Conservation (phyloP, 1,284 basidiomycete species). For the Ceratobasidium sp. region DNA sequence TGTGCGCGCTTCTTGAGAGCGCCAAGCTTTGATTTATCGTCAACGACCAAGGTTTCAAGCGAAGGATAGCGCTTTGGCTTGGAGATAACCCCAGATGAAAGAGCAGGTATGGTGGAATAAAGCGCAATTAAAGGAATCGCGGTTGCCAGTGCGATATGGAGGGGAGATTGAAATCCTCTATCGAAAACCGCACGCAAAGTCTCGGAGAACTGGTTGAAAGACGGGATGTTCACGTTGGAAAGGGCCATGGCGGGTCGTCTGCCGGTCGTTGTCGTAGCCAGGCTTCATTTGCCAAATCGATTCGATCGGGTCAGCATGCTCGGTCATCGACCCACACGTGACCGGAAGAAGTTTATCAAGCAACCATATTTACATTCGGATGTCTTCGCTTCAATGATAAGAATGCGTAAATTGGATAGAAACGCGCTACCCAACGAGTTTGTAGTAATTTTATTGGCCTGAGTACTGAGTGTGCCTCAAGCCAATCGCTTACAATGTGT, state of each 20-base stretch:
- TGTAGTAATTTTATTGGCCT: neutral
- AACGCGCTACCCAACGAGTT: neutral
- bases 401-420: neutral
- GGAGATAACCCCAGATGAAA: slow-evolving; percentile 9
- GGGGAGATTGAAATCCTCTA: slow-evolving; percentile 38
- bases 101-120: slow-evolving; percentile 27
- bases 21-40: slow-evolving; percentile 4
- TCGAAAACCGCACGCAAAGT: slow-evolving; percentile 29
- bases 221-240: neutral
- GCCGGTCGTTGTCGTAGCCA: neutral
- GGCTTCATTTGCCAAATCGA: too few species aligned
- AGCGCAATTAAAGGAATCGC: slow-evolving; percentile 34
- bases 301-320: neutral
- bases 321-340: neutral
- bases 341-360: neutral
- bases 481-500: neutral
- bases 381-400: too few species aligned
- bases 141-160: slow-evolving; percentile 33
- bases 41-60: slow-evolving; percentile 24
- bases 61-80: slow-evolving; percentile 26
- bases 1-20: slow-evolving; percentile 38
- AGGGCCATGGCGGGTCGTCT: neutral
- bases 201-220: slow-evolving; percentile 35
- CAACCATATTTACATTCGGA: neutral
- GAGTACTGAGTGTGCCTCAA: neutral